These are phyloP conservation scores for Hypomontagnella monticulosa DNA, from an alignment of 495 filamentous ascomycete genomes.

Conservation along the genomic window DNA sequence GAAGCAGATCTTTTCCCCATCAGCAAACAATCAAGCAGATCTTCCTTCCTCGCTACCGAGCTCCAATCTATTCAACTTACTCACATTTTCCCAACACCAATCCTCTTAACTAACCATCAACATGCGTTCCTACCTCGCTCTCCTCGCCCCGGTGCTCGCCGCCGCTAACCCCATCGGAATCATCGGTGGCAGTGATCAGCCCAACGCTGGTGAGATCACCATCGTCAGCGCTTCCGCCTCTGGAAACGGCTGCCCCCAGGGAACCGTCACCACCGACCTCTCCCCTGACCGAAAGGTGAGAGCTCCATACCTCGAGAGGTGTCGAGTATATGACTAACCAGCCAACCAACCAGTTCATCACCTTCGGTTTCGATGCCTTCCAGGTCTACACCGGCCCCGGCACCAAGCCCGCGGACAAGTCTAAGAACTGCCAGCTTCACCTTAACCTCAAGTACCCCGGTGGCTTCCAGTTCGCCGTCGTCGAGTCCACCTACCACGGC, in stretches of 20 bases:
- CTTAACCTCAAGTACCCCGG: constrained; percentile 66
- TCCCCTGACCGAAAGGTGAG: constrained; percentile 61
- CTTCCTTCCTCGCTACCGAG: constrained; percentile 4
- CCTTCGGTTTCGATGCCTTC: constrained; percentile 66
- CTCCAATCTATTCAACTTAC: constrained; percentile 19
- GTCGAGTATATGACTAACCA: constrained; percentile 9
- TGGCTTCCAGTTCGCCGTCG: constrained; percentile 67
- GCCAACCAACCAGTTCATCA: constrained; percentile 56
- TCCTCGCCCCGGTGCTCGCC: constrained; percentile 58
- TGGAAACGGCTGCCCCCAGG: constrained; percentile 66
- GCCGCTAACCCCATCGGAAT: constrained; percentile 53
- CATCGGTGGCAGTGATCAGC: constrained; percentile 47
- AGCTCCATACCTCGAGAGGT: not conserved
- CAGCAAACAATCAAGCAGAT: constrained; percentile 30
- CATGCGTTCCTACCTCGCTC: constrained; percentile 58
- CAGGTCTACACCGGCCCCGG: constrained; percentile 66
- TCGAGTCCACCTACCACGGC: constrained; percentile 66
- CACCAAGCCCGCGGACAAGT: constrained; percentile 48
- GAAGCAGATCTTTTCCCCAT: constrained; percentile 43
- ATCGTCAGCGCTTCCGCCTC: constrained; percentile 67
- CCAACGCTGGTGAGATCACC: constrained; percentile 56
- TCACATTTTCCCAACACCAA: constrained; percentile 13
- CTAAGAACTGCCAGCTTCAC: constrained; percentile 71
- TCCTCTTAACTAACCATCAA: constrained; percentile 36
- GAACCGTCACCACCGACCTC: constrained; percentile 59